Evolutionary conservation across 495 filamentous ascomycete species (phyloP).

Genomic region (Cetradonia linearis): DNA sequence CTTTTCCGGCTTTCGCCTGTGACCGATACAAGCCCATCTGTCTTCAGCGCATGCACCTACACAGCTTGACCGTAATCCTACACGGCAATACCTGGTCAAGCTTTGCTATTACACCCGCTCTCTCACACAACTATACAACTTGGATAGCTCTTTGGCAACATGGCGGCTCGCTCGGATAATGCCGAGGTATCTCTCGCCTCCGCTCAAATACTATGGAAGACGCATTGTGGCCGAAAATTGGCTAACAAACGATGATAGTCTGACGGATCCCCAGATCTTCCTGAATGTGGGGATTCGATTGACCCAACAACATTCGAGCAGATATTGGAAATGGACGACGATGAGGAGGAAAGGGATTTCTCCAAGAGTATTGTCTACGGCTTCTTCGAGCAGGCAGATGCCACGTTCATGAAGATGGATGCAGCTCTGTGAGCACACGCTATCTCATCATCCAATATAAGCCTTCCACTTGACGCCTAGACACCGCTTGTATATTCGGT

Average conservation of each 20-base stretch:
- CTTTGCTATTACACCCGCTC: background rate
- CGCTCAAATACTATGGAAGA: background rate
- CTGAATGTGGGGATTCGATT: constrained; percentile 58
- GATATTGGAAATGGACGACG: constrained; percentile 95
- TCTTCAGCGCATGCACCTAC: background rate
- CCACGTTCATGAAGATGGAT: constrained; percentile 83
- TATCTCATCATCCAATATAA: constrained; percentile 2
- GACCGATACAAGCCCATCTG: background rate
- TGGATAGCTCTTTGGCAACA: constrained; percentile 3
- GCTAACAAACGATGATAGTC: constrained; percentile 25
- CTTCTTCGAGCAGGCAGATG: constrained; percentile 86
- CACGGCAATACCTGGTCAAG: background rate
- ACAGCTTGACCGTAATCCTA: background rate
- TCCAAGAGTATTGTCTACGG: constrained; percentile 77
- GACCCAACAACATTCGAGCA: constrained; percentile 78
- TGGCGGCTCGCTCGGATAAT: constrained; percentile 10
- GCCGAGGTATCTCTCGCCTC: constrained; percentile 1
- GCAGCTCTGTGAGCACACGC: constrained; percentile 55
- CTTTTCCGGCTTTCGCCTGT: background rate
- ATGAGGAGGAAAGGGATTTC: constrained; percentile 65
- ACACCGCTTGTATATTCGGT: background rate
- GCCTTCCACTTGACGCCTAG: background rate
- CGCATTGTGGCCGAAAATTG: background rate
- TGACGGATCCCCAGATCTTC: constrained; percentile 39
- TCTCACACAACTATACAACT: background rate